These are phyloP conservation scores for Acacia crassicarpa DNA, from an alignment of 306 rosid genomes.

Conservation along the genomic window DNA sequence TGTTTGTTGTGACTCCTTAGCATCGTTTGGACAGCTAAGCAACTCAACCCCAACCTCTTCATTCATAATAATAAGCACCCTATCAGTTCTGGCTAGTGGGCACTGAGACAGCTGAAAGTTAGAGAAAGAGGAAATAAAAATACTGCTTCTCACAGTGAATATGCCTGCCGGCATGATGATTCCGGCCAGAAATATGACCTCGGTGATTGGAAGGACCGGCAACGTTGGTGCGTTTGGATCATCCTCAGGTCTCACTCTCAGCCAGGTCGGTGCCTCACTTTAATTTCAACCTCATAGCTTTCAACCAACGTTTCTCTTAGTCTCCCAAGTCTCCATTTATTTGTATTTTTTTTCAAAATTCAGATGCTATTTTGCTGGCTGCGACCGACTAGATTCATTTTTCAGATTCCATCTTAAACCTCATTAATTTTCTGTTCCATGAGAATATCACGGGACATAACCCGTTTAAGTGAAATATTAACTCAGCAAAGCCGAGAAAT, in stretches of 20 bases:
- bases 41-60: neutral
- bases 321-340: neutral
- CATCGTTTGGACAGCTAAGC: neutral
- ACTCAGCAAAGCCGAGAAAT: neutral
- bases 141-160: conserved; percentile 14
- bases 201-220: conserved; percentile 69
- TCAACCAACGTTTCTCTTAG: neutral
- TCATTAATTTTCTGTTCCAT: neutral
- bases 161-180: conserved; percentile 73
- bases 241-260: conserved; percentile 67
- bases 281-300: too few relatives aligned
- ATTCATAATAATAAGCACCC: neutral
- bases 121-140: neutral
- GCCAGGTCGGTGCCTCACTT: conserved; percentile 59
- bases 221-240: conserved; percentile 64
- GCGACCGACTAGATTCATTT: neutral
- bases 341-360: neutral
- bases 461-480: conserved; percentile 25
- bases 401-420: neutral
- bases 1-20: conserved; percentile 21
- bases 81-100: neutral
- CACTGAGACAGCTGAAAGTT: neutral
- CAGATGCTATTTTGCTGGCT: neutral
- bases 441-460: neutral
- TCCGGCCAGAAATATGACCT: conserved; percentile 69